A percentile compares a stretch with the other conserved stretches of the same genome.
Evolutionary conservation across 2,329 filamentous ascomycete genomes (phyloP).

Genomic region (Lasiodiplodia hormozganensis): DNA sequence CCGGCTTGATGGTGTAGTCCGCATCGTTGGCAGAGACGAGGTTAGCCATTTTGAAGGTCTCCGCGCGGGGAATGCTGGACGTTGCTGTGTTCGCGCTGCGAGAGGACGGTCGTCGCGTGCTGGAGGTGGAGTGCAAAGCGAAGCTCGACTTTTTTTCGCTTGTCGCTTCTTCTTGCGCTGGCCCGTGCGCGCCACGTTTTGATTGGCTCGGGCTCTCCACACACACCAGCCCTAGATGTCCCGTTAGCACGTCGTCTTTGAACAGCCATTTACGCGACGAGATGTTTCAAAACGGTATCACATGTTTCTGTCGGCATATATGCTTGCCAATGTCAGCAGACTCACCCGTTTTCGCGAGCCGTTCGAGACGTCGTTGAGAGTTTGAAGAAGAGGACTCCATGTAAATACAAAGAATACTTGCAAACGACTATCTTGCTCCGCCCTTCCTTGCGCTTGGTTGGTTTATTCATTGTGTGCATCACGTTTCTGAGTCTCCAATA

Average conservation of each 20-base stretch:
- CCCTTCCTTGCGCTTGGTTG: background rate
- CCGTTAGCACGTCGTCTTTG: background rate
- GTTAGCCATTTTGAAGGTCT: conserved; percentile 30
- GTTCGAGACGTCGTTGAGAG: background rate
- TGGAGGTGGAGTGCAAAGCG: conserved; percentile 10
- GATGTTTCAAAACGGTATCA: too few relatives aligned
- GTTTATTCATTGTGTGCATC: background rate
- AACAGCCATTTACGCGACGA: background rate
- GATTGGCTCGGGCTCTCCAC: conserved; percentile 2
- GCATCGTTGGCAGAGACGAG: conserved; percentile 57
- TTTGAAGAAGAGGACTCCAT: background rate
- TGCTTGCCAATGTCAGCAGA: background rate
- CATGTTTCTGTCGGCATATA: background rate
- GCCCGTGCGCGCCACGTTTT: conserved; percentile 18
- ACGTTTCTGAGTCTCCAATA: background rate
- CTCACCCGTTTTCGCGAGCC: background rate
- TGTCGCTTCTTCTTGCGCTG: conserved; percentile 17
- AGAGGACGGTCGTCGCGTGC: conserved; percentile 20
- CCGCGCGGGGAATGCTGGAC: conserved; percentile 29
- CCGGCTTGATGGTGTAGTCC: conserved; percentile 91
- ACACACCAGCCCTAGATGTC: background rate
- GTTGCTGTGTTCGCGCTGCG: conserved; percentile 27
- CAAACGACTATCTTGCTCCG: background rate
- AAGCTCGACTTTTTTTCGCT: conserved; percentile 29
- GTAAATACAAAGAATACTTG: background rate